These are phyloP conservation scores for Xylariaceae sp. DNA, from an alignment of 2,329 filamentous ascomycete species.

Conservation along the genomic window DNA sequence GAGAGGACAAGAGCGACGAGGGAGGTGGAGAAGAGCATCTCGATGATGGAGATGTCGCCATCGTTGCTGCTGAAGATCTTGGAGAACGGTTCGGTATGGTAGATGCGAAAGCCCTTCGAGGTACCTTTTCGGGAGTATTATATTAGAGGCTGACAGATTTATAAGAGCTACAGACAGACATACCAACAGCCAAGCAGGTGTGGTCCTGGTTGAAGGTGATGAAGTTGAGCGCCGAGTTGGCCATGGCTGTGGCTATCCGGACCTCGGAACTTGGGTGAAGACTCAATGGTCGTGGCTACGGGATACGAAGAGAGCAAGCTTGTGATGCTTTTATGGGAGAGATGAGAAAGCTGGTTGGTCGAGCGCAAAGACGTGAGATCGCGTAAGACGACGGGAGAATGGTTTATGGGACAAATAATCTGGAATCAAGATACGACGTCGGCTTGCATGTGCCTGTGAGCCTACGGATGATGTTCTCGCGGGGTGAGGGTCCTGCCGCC, in stretches of 20 bases:
- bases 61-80: slow-evolving; percentile 94
- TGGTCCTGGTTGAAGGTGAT: slow-evolving; percentile 99
- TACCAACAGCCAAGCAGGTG: slow-evolving; percentile 91
- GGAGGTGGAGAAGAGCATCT: slow-evolving; percentile 98
- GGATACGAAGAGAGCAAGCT: not conserved
- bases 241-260: slow-evolving; percentile 42
- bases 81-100: slow-evolving; percentile 92
- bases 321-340: not conserved
- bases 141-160: not conserved
- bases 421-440: too few species aligned
- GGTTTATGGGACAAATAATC: too few species aligned
- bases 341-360: not conserved
- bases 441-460: not conserved
- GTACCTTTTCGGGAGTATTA: slow-evolving; percentile 57
- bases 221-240: slow-evolving; percentile 79
- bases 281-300: not conserved
- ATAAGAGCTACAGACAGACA: slow-evolving; percentile 31
- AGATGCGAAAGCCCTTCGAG: slow-evolving; percentile 90
- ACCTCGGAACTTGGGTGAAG: not conserved
- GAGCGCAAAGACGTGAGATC: not conserved
- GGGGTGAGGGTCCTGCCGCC: slow-evolving; percentile 10
- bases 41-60: slow-evolving; percentile 89
- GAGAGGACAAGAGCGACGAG: slow-evolving; percentile 90
- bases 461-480: not conserved
- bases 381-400: too few species aligned